Evolutionary conservation across 2,329 filamentous ascomycete species (phyloP).

Genomic region (Aureobasidium sp.): DNA sequence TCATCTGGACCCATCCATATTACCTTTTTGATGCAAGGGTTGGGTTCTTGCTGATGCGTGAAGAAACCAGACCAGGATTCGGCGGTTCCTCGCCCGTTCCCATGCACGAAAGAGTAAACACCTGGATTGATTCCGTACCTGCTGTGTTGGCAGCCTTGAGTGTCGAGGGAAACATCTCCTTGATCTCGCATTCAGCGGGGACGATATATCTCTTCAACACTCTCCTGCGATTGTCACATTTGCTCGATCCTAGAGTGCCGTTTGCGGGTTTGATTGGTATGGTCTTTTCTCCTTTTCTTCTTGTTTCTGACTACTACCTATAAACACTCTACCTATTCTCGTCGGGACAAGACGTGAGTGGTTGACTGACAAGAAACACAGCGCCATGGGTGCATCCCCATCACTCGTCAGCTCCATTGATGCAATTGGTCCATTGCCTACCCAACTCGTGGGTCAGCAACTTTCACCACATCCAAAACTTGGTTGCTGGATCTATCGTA

Average conservation of each 20-base stretch:
- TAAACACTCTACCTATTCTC: no score
- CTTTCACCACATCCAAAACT: conserved; percentile 27
- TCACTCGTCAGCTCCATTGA: conserved; percentile 29
- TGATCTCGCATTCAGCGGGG: conserved; percentile 37
- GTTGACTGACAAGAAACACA: conserved; percentile 18
- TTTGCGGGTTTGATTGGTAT: conserved; percentile 29
- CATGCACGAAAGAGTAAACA: conserved; percentile 30
- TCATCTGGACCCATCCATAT: no score
- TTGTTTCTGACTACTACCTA: background rate
- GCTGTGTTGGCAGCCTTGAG: conserved; percentile 32
- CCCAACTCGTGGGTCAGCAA: conserved; percentile 27
- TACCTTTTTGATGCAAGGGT: no score
- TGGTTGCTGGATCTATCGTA: conserved; percentile 28
- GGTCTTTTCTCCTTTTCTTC: background rate
- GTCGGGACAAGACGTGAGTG: no score
- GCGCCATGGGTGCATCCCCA: conserved; percentile 39
- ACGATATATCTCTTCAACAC: conserved; percentile 40
- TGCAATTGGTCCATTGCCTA: conserved; percentile 23
- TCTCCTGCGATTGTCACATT: conserved; percentile 28
- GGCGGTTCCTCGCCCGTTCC: conserved; percentile 38
- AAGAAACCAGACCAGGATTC: conserved; percentile 34
- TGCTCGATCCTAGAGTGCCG: conserved; percentile 29
- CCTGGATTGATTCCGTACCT: conserved; percentile 39
- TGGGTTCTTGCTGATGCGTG: background rate
- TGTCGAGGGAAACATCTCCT: conserved; percentile 33